Evolutionary conservation across 306 rosid species (phyloP), one percentile per base, ranked within the genome.

Genomic region (Canavalia gladiata): DNA sequence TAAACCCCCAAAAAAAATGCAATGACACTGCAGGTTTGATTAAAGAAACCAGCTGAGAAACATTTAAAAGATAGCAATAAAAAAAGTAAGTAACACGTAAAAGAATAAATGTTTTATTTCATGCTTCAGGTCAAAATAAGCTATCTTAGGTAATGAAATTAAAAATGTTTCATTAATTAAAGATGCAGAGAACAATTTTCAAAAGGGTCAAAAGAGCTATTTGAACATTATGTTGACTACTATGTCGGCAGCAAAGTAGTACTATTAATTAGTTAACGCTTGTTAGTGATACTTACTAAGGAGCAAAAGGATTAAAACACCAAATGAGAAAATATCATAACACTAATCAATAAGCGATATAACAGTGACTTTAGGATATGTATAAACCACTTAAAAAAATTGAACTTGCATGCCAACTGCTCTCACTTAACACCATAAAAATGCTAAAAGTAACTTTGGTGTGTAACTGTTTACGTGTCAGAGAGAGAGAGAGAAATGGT

Each of bases 201-300:
- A 45, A 58, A 41, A 50, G 62, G 68, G 37, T 77, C 25, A 37
- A 73, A 50, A 67, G 10, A 46, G n/a, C 18, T 30, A 31, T 63
- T 29, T 56, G 46, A 28, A 67, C 81, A 77, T 76, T 45, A 67
- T 54, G 72, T 87, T 73, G 75, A 42, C 84, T 54, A 13, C 11
- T 58, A 72, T 84, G 86, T 87, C 86, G 84, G 87, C 75, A 77
- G 79, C 72, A 68, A 74, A 74, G 45, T 51, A 13, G 79, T 47
- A 63, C 6, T 59, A n/a, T 1, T 43, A n/a, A 7, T 3, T 50
- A 18, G 6, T 18, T 72, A 35, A 18, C 25, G 5, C 46, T 35
- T n/a, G 37, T 68, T 75, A 51, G 78, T 28, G 0, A 37, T 69
- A 56, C 76, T 12, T 69, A 56, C 76, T 12, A 60, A 78, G 12